Conservation (phyloP, 2,329 filamentous ascomycete species). For the Colletotrichum sublineola region DNA sequence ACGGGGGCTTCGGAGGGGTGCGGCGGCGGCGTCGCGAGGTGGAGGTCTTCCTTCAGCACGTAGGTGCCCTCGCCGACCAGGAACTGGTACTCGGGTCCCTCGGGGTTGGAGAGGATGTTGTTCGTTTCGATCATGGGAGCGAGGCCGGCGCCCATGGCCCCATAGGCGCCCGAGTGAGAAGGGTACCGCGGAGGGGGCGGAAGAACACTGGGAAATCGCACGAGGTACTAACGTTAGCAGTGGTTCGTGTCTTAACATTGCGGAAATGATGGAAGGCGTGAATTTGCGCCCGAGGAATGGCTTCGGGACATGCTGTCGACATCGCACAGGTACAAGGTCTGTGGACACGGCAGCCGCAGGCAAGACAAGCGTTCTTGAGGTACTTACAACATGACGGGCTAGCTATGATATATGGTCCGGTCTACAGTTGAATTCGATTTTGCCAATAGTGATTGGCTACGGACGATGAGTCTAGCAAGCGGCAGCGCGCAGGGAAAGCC, state of each 20-base stretch:
- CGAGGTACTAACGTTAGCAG: conserved; percentile 21
- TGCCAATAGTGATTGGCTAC: background rate
- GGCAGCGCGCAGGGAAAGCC: conserved; percentile 1
- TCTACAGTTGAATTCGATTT: background rate
- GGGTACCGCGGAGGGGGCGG: conserved; percentile 90
- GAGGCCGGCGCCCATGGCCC: conserved; percentile 75
- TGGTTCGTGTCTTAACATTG: background rate
- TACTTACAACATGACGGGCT: conserved; percentile 41
- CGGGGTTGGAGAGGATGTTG: conserved; percentile 85
- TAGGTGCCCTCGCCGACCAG: conserved; percentile 98
- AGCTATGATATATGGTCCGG: conserved; percentile 13
- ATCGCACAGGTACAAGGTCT: conserved; percentile 5
- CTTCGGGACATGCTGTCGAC: background rate
- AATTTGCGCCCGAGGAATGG: background rate
- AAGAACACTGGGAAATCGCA: conserved; percentile 72
- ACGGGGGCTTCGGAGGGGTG: conserved; percentile 94
- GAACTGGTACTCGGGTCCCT: conserved; percentile 87
- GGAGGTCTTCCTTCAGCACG: conserved; percentile 88
- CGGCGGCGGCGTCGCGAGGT: conserved; percentile 92
- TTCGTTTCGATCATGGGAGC: conserved; percentile 91
- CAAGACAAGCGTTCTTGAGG: background rate
- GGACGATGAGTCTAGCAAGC: background rate
- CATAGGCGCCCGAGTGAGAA: conserved; percentile 78
- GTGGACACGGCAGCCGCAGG: background rate
- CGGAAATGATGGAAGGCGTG: background rate